A percentile compares a stretch with the other conserved stretches of the same genome.
Conservation (phyloP, 2,329 filamentous ascomycete genomes). For the Colletotrichum lentis region DNA sequence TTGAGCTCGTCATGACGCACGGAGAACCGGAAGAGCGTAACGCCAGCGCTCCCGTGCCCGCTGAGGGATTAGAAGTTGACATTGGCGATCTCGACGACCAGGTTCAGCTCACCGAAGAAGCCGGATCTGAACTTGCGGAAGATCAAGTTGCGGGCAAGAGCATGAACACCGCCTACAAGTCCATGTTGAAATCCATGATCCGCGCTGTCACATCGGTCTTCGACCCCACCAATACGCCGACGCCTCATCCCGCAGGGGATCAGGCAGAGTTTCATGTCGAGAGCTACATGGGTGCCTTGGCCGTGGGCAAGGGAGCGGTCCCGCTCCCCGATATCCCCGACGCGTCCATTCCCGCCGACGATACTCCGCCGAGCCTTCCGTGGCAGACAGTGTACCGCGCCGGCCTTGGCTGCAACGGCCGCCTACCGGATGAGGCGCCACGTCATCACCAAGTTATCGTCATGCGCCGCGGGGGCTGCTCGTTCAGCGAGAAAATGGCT, state of each 20-base stretch:
- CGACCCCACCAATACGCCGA: constrained; percentile 46
- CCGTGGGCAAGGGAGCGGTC: constrained; percentile 67
- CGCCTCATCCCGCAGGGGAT: constrained; percentile 42
- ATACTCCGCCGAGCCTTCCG: constrained; percentile 57
- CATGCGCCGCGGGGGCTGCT: constrained; percentile 82
- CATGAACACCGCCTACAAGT: constrained; percentile 46
- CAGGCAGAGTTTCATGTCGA: constrained; percentile 51
- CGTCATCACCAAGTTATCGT: constrained; percentile 79
- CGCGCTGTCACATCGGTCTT: constrained; percentile 58
- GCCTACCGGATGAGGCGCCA: constrained; percentile 60
- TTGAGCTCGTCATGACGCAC: constrained; percentile 76
- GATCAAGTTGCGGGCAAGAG: constrained; percentile 38
- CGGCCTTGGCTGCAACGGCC: constrained; percentile 70
- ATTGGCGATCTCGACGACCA: constrained; percentile 35
- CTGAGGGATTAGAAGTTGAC: constrained; percentile 25
- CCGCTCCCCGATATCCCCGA: constrained; percentile 73
- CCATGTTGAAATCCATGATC: constrained; percentile 58
- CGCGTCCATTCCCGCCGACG: constrained; percentile 55
- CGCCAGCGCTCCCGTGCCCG: constrained; percentile 38
- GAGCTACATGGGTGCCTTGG: constrained; percentile 59
- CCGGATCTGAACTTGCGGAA: constrained; percentile 37
- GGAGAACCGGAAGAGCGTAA: constrained; percentile 43
- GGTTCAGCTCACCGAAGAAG: constrained; percentile 32
- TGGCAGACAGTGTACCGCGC: constrained; percentile 79
- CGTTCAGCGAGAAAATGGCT: constrained; percentile 81